These are phyloP conservation scores for Kentomonas sorsogonicus DNA, from an alignment of 208 protist genomes.

Conservation along the genomic window DNA sequence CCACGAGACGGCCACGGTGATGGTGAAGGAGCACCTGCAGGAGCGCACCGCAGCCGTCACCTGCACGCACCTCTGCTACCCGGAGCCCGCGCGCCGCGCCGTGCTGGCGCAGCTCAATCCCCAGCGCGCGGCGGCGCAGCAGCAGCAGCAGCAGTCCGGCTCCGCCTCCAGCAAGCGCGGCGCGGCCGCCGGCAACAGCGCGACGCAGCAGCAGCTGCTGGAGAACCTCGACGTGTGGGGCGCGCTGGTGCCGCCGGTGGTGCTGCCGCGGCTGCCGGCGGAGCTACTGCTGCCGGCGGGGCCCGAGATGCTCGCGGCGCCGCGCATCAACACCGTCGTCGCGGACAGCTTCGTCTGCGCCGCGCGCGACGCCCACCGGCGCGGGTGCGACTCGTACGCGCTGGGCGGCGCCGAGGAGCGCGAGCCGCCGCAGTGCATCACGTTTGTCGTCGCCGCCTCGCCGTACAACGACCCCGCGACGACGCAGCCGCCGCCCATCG, in stretches of 20 bases:
- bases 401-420: conserved; percentile 5
- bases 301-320: conserved; percentile 45
- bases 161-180: conserved; percentile 11
- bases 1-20: conserved; percentile 48
- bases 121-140: conserved; percentile 12
- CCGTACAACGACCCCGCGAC: conserved; percentile 38
- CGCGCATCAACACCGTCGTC: conserved; percentile 64
- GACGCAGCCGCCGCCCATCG: conserved; percentile 19
- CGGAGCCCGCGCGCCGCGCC: conserved; percentile 28
- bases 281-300: conserved; percentile 31
- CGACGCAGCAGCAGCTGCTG: conserved; percentile 18
- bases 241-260: conserved; percentile 62
- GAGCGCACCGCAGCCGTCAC: conserved; percentile 37
- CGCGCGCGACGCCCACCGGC: background rate
- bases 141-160: conserved; percentile 19
- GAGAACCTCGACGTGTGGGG: conserved; percentile 42
- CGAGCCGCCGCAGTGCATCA: conserved; percentile 12
- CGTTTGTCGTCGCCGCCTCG: conserved; percentile 52
- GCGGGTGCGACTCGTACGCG: background rate
- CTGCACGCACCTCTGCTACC: conserved; percentile 76
- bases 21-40: conserved; percentile 58
- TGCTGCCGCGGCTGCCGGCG: conserved; percentile 37
- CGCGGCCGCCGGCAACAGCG: conserved; percentile 4
- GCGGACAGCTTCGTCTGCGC: conserved; percentile 23
- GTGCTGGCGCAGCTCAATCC: conserved; percentile 23